Evolutionary conservation across 108 stramenopile species (phyloP).

Genomic region (Skeletonema costatum): DNA sequence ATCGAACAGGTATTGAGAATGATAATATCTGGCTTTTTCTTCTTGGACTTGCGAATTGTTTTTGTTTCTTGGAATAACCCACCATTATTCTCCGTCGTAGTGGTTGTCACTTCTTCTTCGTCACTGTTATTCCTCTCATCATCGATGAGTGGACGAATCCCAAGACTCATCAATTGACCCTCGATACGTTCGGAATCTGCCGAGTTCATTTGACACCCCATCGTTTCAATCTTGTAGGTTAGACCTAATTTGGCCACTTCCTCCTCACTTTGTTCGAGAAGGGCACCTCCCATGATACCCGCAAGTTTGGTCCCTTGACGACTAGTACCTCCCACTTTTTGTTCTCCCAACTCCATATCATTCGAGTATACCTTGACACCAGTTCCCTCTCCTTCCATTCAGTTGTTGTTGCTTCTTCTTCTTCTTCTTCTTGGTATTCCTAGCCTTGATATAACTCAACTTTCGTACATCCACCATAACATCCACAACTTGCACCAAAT

Average conservation of each 20-base stretch:
- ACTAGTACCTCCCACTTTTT: background rate
- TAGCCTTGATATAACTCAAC: constrained; percentile 68
- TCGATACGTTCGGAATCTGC: constrained; percentile 97
- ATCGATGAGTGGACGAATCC: constrained; percentile 64
- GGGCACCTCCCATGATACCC: constrained; percentile 48
- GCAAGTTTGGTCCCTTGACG: constrained; percentile 30
- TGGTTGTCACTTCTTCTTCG: constrained; percentile 5
- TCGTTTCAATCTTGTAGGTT: constrained; percentile 85
- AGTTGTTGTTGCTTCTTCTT: background rate
- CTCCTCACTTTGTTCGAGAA: constrained; percentile 19
- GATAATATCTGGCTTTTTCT: constrained; percentile 80
- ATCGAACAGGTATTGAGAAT: constrained; percentile 96
- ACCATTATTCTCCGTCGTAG: constrained; percentile 1
- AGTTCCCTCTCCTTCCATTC: background rate
- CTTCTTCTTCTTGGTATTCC: constrained; percentile 31
- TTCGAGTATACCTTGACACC: constrained; percentile 17
- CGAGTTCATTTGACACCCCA: constrained; percentile 98
- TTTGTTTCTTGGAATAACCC: constrained; percentile 8
- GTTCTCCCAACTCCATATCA: constrained; percentile 33
- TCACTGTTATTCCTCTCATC: constrained; percentile 17
- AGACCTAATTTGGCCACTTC: constrained; percentile 26
- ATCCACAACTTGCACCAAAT: constrained; percentile 84
- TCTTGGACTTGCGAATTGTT: constrained; percentile 20
- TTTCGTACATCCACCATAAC: constrained; percentile 90
- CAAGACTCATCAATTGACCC: constrained; percentile 88